A percentile compares a stretch with the other conserved stretches of the same genome.
phyloP scores from a whole-genome alignment of 176 grass and related monocot species.

The Bromus sterilis region DNA sequence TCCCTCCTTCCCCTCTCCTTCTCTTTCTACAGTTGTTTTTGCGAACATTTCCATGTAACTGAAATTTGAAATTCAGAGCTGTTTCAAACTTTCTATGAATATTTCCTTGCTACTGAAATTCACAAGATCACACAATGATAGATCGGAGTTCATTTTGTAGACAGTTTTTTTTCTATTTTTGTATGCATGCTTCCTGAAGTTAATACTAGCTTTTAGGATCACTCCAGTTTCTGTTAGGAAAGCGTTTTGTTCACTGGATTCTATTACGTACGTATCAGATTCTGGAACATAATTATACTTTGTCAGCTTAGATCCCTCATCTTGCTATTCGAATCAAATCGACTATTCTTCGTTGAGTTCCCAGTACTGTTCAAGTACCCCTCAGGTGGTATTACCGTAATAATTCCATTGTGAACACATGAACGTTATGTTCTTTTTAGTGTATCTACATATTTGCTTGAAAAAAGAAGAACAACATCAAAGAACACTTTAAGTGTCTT shows the following conservation, averaged over 20 bases:
- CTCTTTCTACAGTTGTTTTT: too few species aligned
- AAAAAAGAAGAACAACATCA: neutral
- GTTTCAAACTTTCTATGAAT: neutral
- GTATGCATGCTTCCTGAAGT: too few species aligned
- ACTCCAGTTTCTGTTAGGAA: neutral
- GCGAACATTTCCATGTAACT: neutral
- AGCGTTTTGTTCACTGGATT: too few species aligned
- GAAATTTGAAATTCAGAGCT: neutral
- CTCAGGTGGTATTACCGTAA: neutral
- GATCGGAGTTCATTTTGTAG: too few species aligned
- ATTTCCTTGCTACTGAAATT: neutral
- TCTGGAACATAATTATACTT: neutral
- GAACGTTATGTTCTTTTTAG: neutral
- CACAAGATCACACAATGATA: too few species aligned
- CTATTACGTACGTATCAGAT: neutral
- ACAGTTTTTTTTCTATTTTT: too few species aligned
- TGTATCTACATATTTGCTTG: neutral
- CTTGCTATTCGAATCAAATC: neutral
- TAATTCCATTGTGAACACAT: neutral
- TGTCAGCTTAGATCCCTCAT: neutral
- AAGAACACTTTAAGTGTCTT: neutral
- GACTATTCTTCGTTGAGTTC: neutral
- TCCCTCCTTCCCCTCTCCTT: too few species aligned
- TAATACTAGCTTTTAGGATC: too few species aligned
- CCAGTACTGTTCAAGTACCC: neutral